Conservation (phyloP, 306 rosid species). For the Aeschynomene evenia region DNA sequence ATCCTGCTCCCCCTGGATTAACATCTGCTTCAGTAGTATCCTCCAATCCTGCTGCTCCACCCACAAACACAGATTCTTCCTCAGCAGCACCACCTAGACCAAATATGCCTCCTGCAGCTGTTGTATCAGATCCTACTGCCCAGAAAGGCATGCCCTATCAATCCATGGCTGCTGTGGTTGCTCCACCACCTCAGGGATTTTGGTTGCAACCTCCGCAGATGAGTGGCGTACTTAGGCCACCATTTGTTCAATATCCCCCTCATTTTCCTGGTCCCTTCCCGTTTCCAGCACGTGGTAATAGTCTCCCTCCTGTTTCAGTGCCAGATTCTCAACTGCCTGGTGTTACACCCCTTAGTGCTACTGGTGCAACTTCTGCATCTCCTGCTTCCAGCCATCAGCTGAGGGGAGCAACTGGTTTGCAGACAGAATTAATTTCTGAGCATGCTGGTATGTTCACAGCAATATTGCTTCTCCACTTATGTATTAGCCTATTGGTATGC, state of each 20-base stretch:
- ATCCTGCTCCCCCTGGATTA: slow-evolving; percentile 74
- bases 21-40: slow-evolving; percentile 40
- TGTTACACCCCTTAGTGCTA: slow-evolving; percentile 65
- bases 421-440: slow-evolving; percentile 46
- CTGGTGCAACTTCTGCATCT: slow-evolving; percentile 26
- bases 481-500: slow-evolving; percentile 24
- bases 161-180: slow-evolving; percentile 56
- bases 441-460: slow-evolving; percentile 51
- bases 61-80: slow-evolving; percentile 43
- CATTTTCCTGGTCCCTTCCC: slow-evolving; percentile 72
- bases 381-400: slow-evolving; percentile 41
- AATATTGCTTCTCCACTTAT: slow-evolving; percentile 29
- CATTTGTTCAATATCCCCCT: slow-evolving; percentile 62
- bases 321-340: slow-evolving; percentile 97
- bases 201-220: slow-evolving; percentile 84
- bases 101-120: slow-evolving; percentile 46
- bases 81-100: slow-evolving; percentile 51
- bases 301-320: slow-evolving; percentile 61
- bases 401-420: slow-evolving; percentile 51
- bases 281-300: slow-evolving; percentile 60
- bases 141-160: slow-evolving; percentile 55
- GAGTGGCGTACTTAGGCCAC: slow-evolving; percentile 64
- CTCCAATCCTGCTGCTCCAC: slow-evolving; percentile 38
- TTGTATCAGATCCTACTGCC: slow-evolving; percentile 39
- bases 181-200: slow-evolving; percentile 65